Conservation (phyloP, 768 basidiomycete species). For the Candolleomyces eurysporus region DNA sequence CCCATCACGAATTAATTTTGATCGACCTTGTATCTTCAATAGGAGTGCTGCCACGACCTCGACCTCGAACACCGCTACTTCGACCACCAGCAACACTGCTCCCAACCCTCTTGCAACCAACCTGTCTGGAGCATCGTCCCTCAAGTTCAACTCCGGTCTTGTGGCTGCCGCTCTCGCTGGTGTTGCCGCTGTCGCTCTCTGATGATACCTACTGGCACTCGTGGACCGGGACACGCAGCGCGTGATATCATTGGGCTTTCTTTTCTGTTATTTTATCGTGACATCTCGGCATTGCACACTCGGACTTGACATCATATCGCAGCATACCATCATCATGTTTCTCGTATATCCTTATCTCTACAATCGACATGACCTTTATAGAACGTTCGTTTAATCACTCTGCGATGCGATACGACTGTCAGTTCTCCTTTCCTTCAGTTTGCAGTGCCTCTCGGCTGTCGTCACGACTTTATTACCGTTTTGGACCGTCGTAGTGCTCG, state of each 20-base stretch:
- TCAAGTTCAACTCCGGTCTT: constrained; percentile 30
- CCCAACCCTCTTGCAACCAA: constrained; percentile 14
- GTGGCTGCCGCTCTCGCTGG: constrained; percentile 48
- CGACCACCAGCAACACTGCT: constrained; percentile 11
- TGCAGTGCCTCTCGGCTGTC: neutral
- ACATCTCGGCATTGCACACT: constrained; percentile 3
- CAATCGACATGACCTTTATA: neutral
- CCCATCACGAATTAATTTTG: neutral
- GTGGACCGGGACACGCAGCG: neutral
- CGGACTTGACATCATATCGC: neutral
- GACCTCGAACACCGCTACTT: constrained; percentile 4
- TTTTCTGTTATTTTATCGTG: neutral
- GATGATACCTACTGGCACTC: constrained; percentile 10
- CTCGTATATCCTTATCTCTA: neutral
- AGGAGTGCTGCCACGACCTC: neutral
- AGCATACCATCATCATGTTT: neutral
- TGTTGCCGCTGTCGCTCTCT: constrained; percentile 44
- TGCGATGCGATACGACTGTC: neutral
- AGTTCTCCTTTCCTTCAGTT: neutral
- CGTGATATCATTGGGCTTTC: neutral
- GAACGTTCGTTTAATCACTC: neutral
- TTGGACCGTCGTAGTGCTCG: neutral
- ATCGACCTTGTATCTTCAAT: neutral
- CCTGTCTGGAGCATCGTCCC: constrained; percentile 17
- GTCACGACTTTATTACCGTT: too few species aligned